These are phyloP conservation scores for Gaeumannomyces sp. DNA, from an alignment of 2,329 filamentous ascomycete species.

Conservation along the genomic window DNA sequence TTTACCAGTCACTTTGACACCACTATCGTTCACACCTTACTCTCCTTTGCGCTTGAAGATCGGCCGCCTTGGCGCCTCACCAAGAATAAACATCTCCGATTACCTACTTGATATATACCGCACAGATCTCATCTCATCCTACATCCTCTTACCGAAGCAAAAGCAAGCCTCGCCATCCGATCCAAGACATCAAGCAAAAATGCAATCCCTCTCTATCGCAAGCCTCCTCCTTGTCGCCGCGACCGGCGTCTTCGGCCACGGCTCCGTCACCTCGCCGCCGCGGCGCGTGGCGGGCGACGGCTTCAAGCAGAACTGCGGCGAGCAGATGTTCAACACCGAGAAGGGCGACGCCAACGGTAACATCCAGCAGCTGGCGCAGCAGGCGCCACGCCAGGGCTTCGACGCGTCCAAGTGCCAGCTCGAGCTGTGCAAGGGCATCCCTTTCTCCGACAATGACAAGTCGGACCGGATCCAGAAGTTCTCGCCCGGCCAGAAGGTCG, in stretches of 20 bases:
- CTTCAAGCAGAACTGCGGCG: conserved; percentile 45
- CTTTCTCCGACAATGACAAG: conserved; percentile 46
- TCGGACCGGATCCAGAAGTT: conserved; percentile 42
- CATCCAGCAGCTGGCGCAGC: conserved; percentile 47
- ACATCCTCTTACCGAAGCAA: too few relatives aligned
- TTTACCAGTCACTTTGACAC: background rate
- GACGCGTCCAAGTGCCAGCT: conserved; percentile 40
- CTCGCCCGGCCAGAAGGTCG: conserved; percentile 40
- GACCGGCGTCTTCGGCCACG: conserved; percentile 44
- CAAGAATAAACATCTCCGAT: background rate
- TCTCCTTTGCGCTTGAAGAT: background rate
- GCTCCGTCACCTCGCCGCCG: conserved; percentile 41
- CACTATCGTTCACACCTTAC: background rate
- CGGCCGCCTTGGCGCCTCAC: background rate
- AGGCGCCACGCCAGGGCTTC: conserved; percentile 42
- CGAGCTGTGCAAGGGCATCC: conserved; percentile 53
- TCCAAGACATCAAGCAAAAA: conserved; percentile 10
- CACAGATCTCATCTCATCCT: background rate
- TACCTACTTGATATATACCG: background rate
- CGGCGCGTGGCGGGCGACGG: conserved; percentile 44
- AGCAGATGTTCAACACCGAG: conserved; percentile 48
- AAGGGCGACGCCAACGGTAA: conserved; percentile 49
- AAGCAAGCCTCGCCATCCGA: too few relatives aligned
- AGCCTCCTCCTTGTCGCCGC: conserved; percentile 26
- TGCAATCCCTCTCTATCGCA: conserved; percentile 16